Base-by-base conservation (phyloP, 306 rosid species). In the Albizia julibrissin region DNA sequence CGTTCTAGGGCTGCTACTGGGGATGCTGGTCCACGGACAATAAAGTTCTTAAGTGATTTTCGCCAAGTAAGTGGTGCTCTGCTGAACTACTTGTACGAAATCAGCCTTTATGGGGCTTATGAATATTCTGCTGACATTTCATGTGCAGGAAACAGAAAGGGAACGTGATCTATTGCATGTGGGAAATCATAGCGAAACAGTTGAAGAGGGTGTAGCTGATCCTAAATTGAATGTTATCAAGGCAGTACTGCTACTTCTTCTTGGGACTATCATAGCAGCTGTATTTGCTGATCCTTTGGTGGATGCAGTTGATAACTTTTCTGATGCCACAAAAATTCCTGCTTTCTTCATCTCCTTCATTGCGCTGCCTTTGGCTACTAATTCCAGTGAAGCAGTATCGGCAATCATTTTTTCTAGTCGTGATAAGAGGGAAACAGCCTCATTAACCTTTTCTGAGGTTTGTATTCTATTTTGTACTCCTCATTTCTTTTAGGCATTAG, bases 271-370 rank as follows among this genome's bases (percentile, higher is more conserved):
- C 76, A 90, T 95, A 73, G 99, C 99, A 0, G 99, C 92, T 59
- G 91, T 82, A 24, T 85, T 85, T 64, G 99, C 99, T 29, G 98
- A 93, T 84, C 98, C 99, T 19, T 84, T 95, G 76, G 98, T 95
- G 50, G 99, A 93, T 62, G 96, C 80, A 2, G 99, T 95, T 12
- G 92, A 95, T 85, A 89, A 91, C 85, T 95, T 95, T 64, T 93
- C 99, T 22, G 86, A 76, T n/a, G 99, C 99, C 73, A 92, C 98
- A 1, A 83, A 81, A 52, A 95, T 95, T 89, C 99, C 98, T 10
- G 92, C 94, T 22, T 95, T 95, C 93, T 95, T 95, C 90, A 89
- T 95, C 87, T 95, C 99, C 10, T 95, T 95, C 83, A 90, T 95
- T 29, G 86, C 75, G 5, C 89, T 93, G 21, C 99, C 99, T 81